Percentiles rank a stretch among this genome's conserved stretches.
These are phyloP conservation scores for Dactylonectria estremocensis DNA, from an alignment of 2,329 filamentous ascomycete species.

Conservation along the genomic window DNA sequence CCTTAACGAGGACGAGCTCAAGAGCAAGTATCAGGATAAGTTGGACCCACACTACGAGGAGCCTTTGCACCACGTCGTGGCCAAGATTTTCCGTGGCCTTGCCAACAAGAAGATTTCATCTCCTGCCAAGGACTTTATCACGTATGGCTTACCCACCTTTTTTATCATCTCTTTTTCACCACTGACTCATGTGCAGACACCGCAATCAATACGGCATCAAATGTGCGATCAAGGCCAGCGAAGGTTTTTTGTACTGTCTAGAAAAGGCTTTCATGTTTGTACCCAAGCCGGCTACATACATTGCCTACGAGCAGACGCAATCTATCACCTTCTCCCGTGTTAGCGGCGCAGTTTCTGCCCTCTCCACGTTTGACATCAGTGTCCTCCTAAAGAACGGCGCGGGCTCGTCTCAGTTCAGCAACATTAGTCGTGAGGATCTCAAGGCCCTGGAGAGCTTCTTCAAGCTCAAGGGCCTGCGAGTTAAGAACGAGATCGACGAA, in stretches of 20 bases:
- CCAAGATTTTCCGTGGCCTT: constrained; percentile 94
- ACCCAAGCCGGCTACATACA: constrained; percentile 97
- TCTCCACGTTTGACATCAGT: constrained; percentile 97
- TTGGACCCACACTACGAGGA: constrained; percentile 92
- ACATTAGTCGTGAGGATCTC: constrained; percentile 99
- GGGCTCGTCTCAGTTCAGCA: constrained; percentile 95
- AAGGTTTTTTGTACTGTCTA: constrained; percentile 96
- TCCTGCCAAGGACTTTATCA: constrained; percentile 94
- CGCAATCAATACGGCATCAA: constrained; percentile 96
- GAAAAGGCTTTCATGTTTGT: constrained; percentile 99
- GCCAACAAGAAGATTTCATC: constrained; percentile 96
- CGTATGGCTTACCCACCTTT: constrained; percentile 59
- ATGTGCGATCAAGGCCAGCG: constrained; percentile 99
- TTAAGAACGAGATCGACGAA: constrained; percentile 99
- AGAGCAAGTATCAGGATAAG: constrained; percentile 90
- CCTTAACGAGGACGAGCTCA: constrained; percentile 90
- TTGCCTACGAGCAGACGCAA: constrained; percentile 92
- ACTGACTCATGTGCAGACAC: constrained; percentile 70
- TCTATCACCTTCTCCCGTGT: constrained; percentile 97
- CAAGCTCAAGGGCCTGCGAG: constrained; percentile 93
- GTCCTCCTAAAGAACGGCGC: constrained; percentile 90
- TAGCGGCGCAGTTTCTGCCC: constrained; percentile 91
- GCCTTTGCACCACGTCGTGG: constrained; percentile 92
- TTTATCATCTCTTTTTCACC: constrained; percentile 7
- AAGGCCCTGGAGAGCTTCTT: constrained; percentile 98